Base-by-base conservation (phyloP, 345 rosid genomes). In the Zanthoxylum bungeanum region DNA sequence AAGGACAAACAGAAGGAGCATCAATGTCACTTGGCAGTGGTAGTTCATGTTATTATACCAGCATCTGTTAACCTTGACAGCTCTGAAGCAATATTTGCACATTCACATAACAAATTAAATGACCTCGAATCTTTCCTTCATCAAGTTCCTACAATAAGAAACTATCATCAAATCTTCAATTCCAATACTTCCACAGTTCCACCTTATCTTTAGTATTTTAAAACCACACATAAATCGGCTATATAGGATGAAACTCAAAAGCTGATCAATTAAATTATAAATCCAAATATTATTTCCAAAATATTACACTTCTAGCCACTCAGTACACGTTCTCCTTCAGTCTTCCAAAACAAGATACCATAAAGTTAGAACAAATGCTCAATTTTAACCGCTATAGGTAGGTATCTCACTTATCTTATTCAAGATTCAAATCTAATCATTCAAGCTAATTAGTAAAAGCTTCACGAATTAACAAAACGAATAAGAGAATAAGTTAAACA, bases 381-480 rank as follows among this genome's bases (percentile, higher is more conserved):
- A 3, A 52, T 0, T 22, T 51, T 16, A 37, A 44, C 71, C 6
- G 49, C 12, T 14, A 14, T 44, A 44, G 0, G 49, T 44, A 44
- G 0, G 49, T 1, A 4, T 44, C 49, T 44, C 49, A 6, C 53
- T n/a, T 19, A 50, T 7, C n/a, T 50, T 50, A 19, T 1, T n/a
- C 1, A 24, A 64, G 47, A 66, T 60, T 50, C 65, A 66, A 17
- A 60, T 68, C 59, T 10, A 65, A 76, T 66, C 46, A n/a, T 28
- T 25, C n/a, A 69, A 42, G 63, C 73, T 42, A 68, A 36, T 24
- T 14, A 39, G 57, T 27, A 21, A 42, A 6, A 58, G 4, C 33
- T 42, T 68, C 10, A 55, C n/a, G n/a, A 50, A 61, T 22, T 21
- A 24, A 37, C 24, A 42, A 33, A 36, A 24, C 4, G 22, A 39